Conservation (phyloP, 2,329 filamentous ascomycete species). For the Onygena corvina region DNA sequence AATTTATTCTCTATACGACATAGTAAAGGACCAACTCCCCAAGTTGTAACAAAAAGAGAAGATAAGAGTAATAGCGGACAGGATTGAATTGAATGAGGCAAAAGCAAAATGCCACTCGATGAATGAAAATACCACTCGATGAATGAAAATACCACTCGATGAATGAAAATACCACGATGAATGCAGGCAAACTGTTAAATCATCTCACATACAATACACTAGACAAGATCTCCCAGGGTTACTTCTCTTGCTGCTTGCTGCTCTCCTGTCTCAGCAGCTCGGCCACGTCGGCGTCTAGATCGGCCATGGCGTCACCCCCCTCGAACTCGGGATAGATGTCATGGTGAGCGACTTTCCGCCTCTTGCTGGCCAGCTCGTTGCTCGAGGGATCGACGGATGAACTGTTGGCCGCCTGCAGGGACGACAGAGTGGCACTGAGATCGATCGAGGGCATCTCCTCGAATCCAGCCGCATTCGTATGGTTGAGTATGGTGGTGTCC, state of each 20-base stretch:
- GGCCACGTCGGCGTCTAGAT: conserved; percentile 50
- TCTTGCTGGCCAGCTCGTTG: conserved; percentile 30
- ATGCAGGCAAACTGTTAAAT: not conserved
- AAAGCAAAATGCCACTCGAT: too few species aligned
- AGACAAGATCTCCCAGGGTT: not conserved
- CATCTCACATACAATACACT: not conserved
- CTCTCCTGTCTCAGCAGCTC: conserved; percentile 44
- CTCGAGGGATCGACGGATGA: not conserved
- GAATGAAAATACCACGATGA: not conserved
- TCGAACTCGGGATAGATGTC: conserved; percentile 37
- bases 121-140: too few species aligned
- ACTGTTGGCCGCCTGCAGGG: not conserved
- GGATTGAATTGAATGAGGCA: too few species aligned
- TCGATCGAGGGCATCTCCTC: not conserved
- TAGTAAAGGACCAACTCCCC: too few species aligned
- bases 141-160: too few species aligned
- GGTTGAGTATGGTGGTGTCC: not conserved
- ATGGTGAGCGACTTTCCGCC: conserved; percentile 39
- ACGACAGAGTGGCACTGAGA: not conserved
- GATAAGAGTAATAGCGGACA: too few species aligned
- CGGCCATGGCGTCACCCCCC: conserved; percentile 42
- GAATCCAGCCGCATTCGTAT: not conserved
- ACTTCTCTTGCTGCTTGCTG: conserved; percentile 12
- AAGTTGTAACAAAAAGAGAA: too few species aligned
- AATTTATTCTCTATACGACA: too few species aligned